phyloP scores from a whole-genome alignment of 2,329 filamentous ascomycete species.

The Botrytis sinoallii region DNA sequence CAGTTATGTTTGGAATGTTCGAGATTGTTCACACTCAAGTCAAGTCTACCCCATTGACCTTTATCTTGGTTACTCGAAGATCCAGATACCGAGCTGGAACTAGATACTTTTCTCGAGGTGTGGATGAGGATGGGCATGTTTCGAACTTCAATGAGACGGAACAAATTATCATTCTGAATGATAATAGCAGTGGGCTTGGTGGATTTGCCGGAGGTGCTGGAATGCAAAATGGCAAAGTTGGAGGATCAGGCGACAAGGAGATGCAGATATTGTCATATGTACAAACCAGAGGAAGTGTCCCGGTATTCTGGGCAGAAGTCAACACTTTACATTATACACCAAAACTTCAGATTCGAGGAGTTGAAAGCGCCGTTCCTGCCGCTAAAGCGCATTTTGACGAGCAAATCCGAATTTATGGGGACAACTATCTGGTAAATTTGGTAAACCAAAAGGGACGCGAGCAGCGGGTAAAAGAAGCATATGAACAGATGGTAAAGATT shows the following conservation, averaged over 20 bases:
- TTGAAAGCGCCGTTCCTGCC: conserved; percentile 75
- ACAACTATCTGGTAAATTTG: conserved; percentile 95
- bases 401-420: conserved; percentile 89
- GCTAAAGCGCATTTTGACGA: conserved; percentile 87
- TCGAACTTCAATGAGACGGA: conserved; percentile 99
- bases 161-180: conserved; percentile 86
- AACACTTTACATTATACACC: conserved; percentile 91
- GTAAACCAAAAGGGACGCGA: conserved; percentile 96
- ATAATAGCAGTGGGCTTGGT: conserved; percentile 68
- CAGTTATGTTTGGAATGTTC: conserved; percentile 94
- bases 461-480: conserved; percentile 83
- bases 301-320: conserved; percentile 93
- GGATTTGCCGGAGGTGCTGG: conserved; percentile 76
- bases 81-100: conserved; percentile 88
- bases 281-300: conserved; percentile 93
- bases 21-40: conserved; percentile 84
- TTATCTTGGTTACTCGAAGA: conserved; percentile 83
- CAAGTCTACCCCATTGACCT: conserved; percentile 79
- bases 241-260: conserved; percentile 61
- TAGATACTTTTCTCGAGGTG: conserved; percentile 88
- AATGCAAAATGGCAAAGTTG: conserved; percentile 70
- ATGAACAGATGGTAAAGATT: conserved; percentile 82
- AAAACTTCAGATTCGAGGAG: conserved; percentile 79
- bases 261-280: conserved; percentile 91
- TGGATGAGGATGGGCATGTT: conserved; percentile 92